Percentiles rank a stretch among this genome's conserved stretches.
Evolutionary conservation across 768 basidiomycete genomes (phyloP).

Genomic region (Mycena capillaripes): DNA sequence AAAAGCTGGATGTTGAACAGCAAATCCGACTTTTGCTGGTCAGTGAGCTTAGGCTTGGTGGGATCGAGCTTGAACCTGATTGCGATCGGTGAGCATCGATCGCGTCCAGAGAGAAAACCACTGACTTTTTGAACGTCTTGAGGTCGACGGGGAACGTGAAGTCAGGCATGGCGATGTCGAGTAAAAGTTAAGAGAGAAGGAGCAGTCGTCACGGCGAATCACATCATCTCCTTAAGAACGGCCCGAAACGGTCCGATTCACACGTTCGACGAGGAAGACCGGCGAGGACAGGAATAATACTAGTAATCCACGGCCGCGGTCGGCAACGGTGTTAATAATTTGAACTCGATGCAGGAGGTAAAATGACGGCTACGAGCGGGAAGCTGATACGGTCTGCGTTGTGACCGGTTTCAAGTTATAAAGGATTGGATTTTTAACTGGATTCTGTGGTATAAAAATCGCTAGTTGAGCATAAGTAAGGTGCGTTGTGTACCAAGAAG

Average conservation of each 20-base stretch:
- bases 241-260: neutral
- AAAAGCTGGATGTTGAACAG: conserved; percentile 82
- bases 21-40: conserved; percentile 72
- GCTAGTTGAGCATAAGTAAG: too few relatives aligned
- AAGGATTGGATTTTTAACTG: too few relatives aligned
- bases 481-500: too few relatives aligned
- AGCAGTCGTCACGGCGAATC: neutral
- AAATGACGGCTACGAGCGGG: too few relatives aligned
- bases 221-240: neutral
- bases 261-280: too few relatives aligned
- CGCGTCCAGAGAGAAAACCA: conserved; percentile 5
- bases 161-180: conserved; percentile 52
- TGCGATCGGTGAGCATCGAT: conserved; percentile 29
- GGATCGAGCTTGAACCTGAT: conserved; percentile 82
- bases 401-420: too few relatives aligned
- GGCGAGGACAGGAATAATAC: too few relatives aligned
- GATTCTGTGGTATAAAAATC: too few relatives aligned
- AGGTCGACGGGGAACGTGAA: conserved; percentile 84
- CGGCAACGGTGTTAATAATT: too few relatives aligned
- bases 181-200: neutral
- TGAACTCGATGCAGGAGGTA: too few relatives aligned
- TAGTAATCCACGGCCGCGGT: too few relatives aligned
- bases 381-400: too few relatives aligned
- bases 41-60: conserved; percentile 69
- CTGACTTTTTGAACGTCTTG: conserved; percentile 79